Evolutionary conservation across 805 yeast genomes (phyloP).

Genomic region (Metahyphopichia silvanorum): DNA sequence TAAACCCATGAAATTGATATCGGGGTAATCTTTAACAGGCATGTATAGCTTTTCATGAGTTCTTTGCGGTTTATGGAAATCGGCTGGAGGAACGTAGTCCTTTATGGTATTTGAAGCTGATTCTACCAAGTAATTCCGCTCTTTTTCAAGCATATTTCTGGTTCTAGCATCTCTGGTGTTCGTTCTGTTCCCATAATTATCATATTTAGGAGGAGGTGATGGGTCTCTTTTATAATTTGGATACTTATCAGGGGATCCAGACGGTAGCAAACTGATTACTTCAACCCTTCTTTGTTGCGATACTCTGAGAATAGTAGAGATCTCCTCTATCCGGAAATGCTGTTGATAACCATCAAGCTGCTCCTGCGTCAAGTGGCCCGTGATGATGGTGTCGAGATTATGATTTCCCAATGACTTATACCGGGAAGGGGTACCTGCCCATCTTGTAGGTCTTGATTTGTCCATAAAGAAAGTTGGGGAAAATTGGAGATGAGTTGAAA

Average conservation of each 20-base stretch:
- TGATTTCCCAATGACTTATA: constrained; percentile 17
- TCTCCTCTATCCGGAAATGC: constrained; percentile 74
- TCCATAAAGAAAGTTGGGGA: background rate
- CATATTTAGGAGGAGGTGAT: constrained; percentile 93
- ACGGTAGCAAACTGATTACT: constrained; percentile 49
- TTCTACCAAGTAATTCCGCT: constrained; percentile 77
- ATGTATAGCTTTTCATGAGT: constrained; percentile 79
- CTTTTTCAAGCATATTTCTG: constrained; percentile 63
- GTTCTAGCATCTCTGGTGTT: constrained; percentile 79
- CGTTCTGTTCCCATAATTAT: constrained; percentile 73
- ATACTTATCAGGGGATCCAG: constrained; percentile 17
- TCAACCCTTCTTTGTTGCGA: constrained; percentile 25
- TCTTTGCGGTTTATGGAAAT: constrained; percentile 65
- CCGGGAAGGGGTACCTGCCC: constrained; percentile 32
- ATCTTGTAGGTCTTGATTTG: no score
- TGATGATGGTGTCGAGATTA: constrained; percentile 31
- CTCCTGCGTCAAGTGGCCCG: constrained; percentile 53
- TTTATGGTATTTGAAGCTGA: constrained; percentile 71
- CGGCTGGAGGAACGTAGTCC: constrained; percentile 73
- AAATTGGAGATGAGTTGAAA: background rate
- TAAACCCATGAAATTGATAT: constrained; percentile 87
- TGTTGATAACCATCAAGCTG: constrained; percentile 75
- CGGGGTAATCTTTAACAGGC: constrained; percentile 85
- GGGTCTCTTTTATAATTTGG: constrained; percentile 56
- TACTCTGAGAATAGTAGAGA: constrained; percentile 52